Evolutionary conservation across 2,329 filamentous ascomycete genomes (phyloP), one percentile per base, ranked within the genome.

Genomic region (Diaporthe vaccinii): DNA sequence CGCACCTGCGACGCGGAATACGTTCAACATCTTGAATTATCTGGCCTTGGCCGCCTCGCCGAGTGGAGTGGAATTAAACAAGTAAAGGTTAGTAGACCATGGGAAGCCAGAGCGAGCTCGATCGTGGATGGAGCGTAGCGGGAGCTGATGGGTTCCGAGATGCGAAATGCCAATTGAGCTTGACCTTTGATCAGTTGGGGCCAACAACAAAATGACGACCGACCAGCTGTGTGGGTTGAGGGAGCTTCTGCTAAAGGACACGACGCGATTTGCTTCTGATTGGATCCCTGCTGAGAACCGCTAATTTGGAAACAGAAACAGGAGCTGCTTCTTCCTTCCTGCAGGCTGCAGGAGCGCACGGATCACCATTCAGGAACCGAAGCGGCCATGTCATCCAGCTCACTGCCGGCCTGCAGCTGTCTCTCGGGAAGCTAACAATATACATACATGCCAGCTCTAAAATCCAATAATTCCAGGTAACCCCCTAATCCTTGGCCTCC

Each of bases 1-100:
- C 86, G 73, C 83, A 91, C 89, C 90, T 77, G 88, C 82, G 80
- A 92, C 82, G 81, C 90, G 88, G 82, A 92, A 92, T 77, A 91
- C 69, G 84, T 91, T 92, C 80, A 91, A 79, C 87, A 89, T 90
- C 78, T 78, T 82, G 78, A 76, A 68, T 67, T 79, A 75, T 71
- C 68, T 59, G 57, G 68, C 59, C 31, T 65, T 49, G 25, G 61
- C 49, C 46, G 34, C 46, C 68, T 75, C 74, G 73, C 61, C 71
- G 73, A 49, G 28, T 31, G 67, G 36, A 53, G 12, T 22, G 62
- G 49, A 44, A 70, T 74, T 41, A 65, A 41, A n/a, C 46, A 25
- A 59, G 71, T 73, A 58, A 62, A 49, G 57, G 65, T 71, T 41
- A 31, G 65, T 46, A 12, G 73, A 62, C 22, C 55, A 73, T 62